These are phyloP conservation scores for Eutrema yunnanense DNA, from an alignment of 345 rosid species.

Conservation along the genomic window DNA sequence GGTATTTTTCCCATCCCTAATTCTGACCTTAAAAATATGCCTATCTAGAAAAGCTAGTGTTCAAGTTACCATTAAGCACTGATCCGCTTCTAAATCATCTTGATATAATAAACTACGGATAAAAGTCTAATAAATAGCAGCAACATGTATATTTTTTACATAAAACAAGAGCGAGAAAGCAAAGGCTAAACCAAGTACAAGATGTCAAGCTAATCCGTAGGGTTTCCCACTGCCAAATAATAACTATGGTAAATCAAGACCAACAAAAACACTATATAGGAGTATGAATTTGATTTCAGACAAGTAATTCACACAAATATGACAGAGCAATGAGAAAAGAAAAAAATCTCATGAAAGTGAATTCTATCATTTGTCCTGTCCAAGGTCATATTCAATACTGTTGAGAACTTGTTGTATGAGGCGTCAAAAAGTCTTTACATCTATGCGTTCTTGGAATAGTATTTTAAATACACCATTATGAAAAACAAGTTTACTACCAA, in stretches of 20 bases:
- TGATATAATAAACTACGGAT: not conserved
- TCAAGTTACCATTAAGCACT: not conserved
- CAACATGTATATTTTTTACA: not conserved
- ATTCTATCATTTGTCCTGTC: constrained; percentile 86
- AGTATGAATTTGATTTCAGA: not conserved
- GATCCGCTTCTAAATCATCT: constrained; percentile 10
- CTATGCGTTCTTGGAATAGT: constrained; percentile 78
- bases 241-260: constrained; percentile 1
- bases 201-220: not conserved
- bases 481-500: too few species aligned
- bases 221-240: not conserved
- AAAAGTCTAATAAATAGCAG: constrained; percentile 3
- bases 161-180: not conserved
- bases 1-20: too few species aligned
- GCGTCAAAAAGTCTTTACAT: constrained; percentile 75
- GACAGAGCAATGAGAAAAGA: constrained; percentile 2
- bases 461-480: not conserved
- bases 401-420: constrained; percentile 83
- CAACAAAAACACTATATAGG: constrained; percentile 2
- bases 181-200: constrained; percentile 1
- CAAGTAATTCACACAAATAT: not conserved
- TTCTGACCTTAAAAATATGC: not conserved
- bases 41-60: not conserved
- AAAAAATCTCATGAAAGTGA: constrained; percentile 1
- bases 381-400: constrained; percentile 73